Base-by-base conservation (phyloP, 116 monocot genomes). In the Zostera marina region DNA sequence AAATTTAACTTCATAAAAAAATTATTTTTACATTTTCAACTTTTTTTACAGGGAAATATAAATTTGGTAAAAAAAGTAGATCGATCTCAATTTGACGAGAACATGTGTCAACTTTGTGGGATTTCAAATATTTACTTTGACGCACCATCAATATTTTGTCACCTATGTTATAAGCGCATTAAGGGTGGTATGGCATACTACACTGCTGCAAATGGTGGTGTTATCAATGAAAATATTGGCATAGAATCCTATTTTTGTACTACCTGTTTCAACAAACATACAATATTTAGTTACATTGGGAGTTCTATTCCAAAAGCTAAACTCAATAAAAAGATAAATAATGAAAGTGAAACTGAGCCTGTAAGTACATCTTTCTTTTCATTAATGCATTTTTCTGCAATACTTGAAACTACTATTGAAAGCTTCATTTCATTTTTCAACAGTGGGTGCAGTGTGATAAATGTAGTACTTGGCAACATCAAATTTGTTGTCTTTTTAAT, bases 371-470 rank as follows among this genome's bases (percentile, higher is more conserved):
- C 21, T 47, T 53, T 47, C 21, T 41, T 56, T 32, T 1, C 32
- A 39, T 44, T 62, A 32, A 19, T 32, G 44, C 14, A 10, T 41
- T 52, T 59, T 9, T 40, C 19, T 22, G 0, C 16, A 56, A 42
- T 63, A 22, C 41, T 41, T 8, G 10, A 41, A 41, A 51, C 20
- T 54, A 22, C 11, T 5, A 40, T 5, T 5, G 20, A 44, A 58
- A 11, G 53, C 11, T 2, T 41, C 42, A 55, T 42, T 20, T 9
- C 60, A 41, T 41, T 49, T 59, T 32, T 63, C 25, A 64, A 43
- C 70, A 84, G 90, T 90, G 90, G 90, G 81, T 90, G 23, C 74
- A 81, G 24, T 90, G 89, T 60, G 79, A 70, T 42, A 84, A 84
- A 43, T 90, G 89, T 15, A 16, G 74, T 3, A 48, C 65, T 24